These are phyloP conservation scores for Yamadazyma spencermartinsiae DNA, from an alignment of 1,139 yeast genomes.

Conservation along the genomic window DNA sequence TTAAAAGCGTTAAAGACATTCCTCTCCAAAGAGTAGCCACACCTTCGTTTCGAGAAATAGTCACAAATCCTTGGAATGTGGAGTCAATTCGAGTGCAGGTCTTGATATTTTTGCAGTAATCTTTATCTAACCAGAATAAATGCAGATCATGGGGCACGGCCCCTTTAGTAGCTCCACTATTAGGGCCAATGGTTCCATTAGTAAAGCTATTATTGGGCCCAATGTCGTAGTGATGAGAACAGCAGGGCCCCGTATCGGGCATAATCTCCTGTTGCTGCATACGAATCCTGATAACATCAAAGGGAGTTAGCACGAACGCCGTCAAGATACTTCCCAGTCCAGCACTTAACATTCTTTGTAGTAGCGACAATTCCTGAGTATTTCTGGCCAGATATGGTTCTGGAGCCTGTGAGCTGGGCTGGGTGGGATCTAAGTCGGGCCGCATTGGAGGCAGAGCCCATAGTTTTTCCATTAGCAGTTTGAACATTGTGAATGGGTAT, in stretches of 20 bases:
- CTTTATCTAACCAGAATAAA: conserved; percentile 44
- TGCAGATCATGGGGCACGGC: conserved; percentile 21
- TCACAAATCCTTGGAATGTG: conserved; percentile 71
- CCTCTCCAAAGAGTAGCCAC: conserved; percentile 84
- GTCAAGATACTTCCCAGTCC: conserved; percentile 89
- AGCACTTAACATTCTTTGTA: conserved; percentile 84
- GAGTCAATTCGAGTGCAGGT: conserved; percentile 45
- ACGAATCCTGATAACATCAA: conserved; percentile 89
- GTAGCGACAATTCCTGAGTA: conserved; percentile 28
- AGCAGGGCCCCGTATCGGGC: conserved; percentile 34
- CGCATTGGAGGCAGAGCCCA: neutral
- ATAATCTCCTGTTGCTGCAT: conserved; percentile 84
- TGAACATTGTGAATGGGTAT: neutral
- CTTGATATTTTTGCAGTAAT: conserved; percentile 36
- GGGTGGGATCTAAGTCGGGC: neutral
- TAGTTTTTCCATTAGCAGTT: neutral
- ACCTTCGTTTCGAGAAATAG: conserved; percentile 75
- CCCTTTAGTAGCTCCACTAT: too few relatives aligned
- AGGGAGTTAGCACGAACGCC: conserved; percentile 84
- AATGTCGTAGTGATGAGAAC: conserved; percentile 15
- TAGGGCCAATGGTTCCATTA: too few relatives aligned
- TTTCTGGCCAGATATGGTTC: neutral
- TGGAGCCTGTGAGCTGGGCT: neutral
- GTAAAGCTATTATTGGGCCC: too few relatives aligned
- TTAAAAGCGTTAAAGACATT: conserved; percentile 72